Percentiles rank a stretch among this genome's conserved stretches.
phyloP scores from a whole-genome alignment of 345 rosid genomes.

The Ceriops zippeliana region DNA sequence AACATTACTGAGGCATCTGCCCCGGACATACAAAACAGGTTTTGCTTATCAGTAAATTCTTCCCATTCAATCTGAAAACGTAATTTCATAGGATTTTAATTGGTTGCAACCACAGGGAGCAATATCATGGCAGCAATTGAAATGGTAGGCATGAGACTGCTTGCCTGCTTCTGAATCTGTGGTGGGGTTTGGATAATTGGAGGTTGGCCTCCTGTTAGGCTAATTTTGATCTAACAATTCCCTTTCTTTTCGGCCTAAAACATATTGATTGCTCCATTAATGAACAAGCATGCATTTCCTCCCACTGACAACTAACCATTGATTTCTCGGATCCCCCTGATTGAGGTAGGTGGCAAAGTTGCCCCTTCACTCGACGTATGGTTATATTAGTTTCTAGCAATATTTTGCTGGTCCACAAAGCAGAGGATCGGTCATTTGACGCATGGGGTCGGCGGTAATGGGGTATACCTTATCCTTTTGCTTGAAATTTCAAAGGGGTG shows the following conservation, averaged over 20 bases:
- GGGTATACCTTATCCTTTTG: not conserved
- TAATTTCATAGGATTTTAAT: not conserved
- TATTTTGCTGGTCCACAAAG: not conserved
- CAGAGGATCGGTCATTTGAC: too few relatives aligned
- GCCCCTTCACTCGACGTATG: not conserved
- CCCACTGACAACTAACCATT: constrained; percentile 2
- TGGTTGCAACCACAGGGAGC: not conserved
- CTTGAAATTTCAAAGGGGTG: constrained; percentile 22
- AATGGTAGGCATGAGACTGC: constrained; percentile 6
- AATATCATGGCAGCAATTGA: constrained; percentile 10
- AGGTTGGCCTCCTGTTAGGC: constrained; percentile 15
- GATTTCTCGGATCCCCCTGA: not conserved
- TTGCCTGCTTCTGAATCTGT: constrained; percentile 12
- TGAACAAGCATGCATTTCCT: not conserved
- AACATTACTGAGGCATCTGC: not conserved
- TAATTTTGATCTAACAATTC: not conserved
- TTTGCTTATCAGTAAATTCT: not conserved
- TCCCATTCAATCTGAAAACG: constrained; percentile 11
- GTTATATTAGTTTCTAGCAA: not conserved
- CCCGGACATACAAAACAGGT: not conserved
- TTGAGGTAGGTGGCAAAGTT: not conserved
- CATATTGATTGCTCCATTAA: constrained; percentile 20
- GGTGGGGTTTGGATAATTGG: constrained; percentile 21
- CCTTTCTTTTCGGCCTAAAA: constrained; percentile 1
- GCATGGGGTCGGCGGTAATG: constrained; percentile 7